phyloP scores from a whole-genome alignment of 2,329 filamentous ascomycete species.

The Didymosphaeria variabile region DNA sequence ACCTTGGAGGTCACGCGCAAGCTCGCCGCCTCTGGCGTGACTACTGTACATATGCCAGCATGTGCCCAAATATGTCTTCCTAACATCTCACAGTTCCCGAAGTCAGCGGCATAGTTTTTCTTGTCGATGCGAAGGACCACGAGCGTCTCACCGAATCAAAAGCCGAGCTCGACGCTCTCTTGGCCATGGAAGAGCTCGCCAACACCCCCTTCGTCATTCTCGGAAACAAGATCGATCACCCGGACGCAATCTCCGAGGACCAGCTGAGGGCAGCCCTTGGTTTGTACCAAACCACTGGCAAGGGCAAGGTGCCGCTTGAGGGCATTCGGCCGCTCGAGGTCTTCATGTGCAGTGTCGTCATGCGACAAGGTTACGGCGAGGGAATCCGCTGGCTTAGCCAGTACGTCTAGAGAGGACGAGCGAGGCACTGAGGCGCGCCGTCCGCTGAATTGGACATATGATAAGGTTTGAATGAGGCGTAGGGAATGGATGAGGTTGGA shows the following conservation, averaged over 20 bases:
- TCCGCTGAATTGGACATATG: neutral
- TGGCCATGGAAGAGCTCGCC: conserved; percentile 94
- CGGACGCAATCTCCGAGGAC: conserved; percentile 93
- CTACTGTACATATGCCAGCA: conserved; percentile 38
- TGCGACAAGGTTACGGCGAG: conserved; percentile 77
- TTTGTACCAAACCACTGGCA: conserved; percentile 74
- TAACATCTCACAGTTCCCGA: conserved; percentile 43
- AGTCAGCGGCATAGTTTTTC: conserved; percentile 84
- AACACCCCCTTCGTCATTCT: conserved; percentile 97
- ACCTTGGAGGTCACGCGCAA: conserved; percentile 60
- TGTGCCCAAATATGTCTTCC: neutral
- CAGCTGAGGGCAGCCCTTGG: conserved; percentile 92
- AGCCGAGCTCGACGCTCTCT: conserved; percentile 90
- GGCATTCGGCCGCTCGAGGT: conserved; percentile 75
- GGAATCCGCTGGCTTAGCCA: conserved; percentile 54
- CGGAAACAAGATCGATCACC: conserved; percentile 99
- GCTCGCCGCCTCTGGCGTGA: conserved; percentile 52
- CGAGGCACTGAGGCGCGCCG: neutral
- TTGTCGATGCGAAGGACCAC: conserved; percentile 96
- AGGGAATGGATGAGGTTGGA: conserved; percentile 13
- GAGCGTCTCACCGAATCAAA: conserved; percentile 95
- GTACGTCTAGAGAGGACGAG: conserved; percentile 43
- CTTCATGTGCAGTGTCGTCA: conserved; percentile 97
- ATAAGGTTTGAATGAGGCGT: conserved; percentile 11
- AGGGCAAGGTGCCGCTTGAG: conserved; percentile 50